Evolutionary conservation across 2,329 filamentous ascomycete genomes (phyloP), one percentile per base, ranked within the genome.

Genomic region (Diaporthe caulivora): DNA sequence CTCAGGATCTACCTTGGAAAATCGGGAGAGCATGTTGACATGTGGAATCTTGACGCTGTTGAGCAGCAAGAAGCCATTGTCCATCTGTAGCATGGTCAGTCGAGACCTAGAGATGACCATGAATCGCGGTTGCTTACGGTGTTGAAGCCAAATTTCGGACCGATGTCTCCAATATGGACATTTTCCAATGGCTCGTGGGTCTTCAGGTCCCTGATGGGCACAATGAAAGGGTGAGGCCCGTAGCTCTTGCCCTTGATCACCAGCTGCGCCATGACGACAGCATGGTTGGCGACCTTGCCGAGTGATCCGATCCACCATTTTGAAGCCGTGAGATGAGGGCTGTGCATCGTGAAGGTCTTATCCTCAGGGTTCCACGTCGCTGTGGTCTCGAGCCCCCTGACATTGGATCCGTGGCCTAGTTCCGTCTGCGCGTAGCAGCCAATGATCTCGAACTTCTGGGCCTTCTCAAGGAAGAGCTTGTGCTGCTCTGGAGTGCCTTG

Each of bases 271-370:
- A 95, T 94, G 4, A 95, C 92, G 2, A 94, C 90, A 1, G 93
- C 93, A 79, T 94, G 88, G 80, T 94, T 95, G 57, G 94, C 93
- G 3, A 92, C 92, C 77, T 92, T 88, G 68, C 93, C 94, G 4
- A 95, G 87, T 15, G 92, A 93, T 1, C 94, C 94, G 77, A 95
- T 95, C 94, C 94, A 95, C 93, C 93, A 96, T 80, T 96, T 96
- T 44, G 92, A 92, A 0, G 93, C 89, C 1, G 93, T 95, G 72
- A 95, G 86, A 75, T 90, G 87, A 13, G 93, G 93, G 0, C 92
- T 94, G 82, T 95, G 91, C 47, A 95, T 86, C 18, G 87, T 92
- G 78, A 95, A 95, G 3, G 91, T 94, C 86, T 94, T 92, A 82
- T 94, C 92, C 7, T 91, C 85, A 0, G 89, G 84, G 78, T 94